Base-by-base conservation (phyloP, 108 stramenopile species). In the Cyclotella cryptica region DNA sequence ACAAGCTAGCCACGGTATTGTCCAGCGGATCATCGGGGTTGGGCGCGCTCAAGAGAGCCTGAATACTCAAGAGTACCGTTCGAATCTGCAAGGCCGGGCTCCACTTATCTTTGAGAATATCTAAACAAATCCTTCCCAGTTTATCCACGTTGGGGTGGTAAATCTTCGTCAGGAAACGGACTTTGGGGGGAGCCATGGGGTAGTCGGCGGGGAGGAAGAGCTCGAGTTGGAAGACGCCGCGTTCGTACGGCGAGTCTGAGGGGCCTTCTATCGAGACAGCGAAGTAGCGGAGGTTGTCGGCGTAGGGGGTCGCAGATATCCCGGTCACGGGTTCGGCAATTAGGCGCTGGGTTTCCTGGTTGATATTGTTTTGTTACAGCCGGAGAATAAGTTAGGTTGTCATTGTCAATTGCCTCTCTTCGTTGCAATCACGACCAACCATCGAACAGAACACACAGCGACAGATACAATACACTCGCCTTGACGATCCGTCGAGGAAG, bases 91-190 rank as follows among this genome's bases (percentile, higher is more conserved):
- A 88, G 17, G 98, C 98, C 11, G 99, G 98, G 60, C 96, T 96
- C 99, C 99, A 99, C 71, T 99, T 98, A 78, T 99, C 98, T 84
- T 99, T 99, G 45, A 99, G 80, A 63, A 99, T 98, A 77, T 99
- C 99, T 64, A 99, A 88, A 72, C 99, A 99, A 77, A 99, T 99
- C 59, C 97, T 82, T 19, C 98, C 98, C 24, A 98, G 88, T 67
- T 98, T 96, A 86, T 99, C 98, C 26, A 99, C 93, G 87, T 99
- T 99, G 44, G 98, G 98, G 77, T 99, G 99, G 76, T 97, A 99
- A 61, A 98, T 97, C 89, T 98, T 98, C 26, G 99, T 99, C 47
- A 99, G 81, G 72, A 99, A 99, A 1, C 99, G 96, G 15, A 99
- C 98, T 86, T 98, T 98, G 62, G 99, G 99, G 15, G 99, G 96